A percentile compares a stretch with the other conserved stretches of the same genome.
phyloP scores from a whole-genome alignment of 805 yeast genomes.

The Cyberlindnera xylosilytica region DNA sequence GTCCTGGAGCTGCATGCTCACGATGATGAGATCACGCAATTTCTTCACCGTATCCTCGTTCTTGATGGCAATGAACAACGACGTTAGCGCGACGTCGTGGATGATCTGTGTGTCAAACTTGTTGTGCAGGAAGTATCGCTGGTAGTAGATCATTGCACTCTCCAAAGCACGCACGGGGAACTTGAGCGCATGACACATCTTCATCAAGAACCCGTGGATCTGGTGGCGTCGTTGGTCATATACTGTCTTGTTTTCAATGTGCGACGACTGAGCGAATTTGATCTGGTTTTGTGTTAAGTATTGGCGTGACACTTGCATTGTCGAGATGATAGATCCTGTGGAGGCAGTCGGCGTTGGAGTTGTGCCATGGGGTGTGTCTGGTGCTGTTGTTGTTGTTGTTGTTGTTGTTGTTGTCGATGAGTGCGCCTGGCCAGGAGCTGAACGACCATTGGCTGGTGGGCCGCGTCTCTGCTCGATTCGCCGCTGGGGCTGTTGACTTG shows the following conservation, averaged over 20 bases:
- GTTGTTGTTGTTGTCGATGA: too few relatives aligned
- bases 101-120: conserved; percentile 51
- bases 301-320: conserved; percentile 53
- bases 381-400: too few relatives aligned
- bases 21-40: conserved; percentile 54
- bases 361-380: too few relatives aligned
- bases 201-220: conserved; percentile 51
- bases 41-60: conserved; percentile 84
- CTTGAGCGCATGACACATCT: conserved; percentile 49
- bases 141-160: conserved; percentile 69
- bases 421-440: too few relatives aligned
- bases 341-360: neutral
- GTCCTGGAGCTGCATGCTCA: conserved; percentile 34
- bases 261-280: conserved; percentile 44
- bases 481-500: too few relatives aligned
- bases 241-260: conserved; percentile 48
- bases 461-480: too few relatives aligned
- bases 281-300: conserved; percentile 55
- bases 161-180: conserved; percentile 71
- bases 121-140: conserved; percentile 66
- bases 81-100: conserved; percentile 63
- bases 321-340: conserved; percentile 14
- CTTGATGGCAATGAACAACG: conserved; percentile 69
- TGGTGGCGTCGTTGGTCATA: conserved; percentile 52
- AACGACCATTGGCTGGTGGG: too few relatives aligned